Evolutionary conservation across 2,329 filamentous ascomycete genomes (phyloP), one percentile per base, ranked within the genome.

Genomic region (Cytospora paraplurivora): DNA sequence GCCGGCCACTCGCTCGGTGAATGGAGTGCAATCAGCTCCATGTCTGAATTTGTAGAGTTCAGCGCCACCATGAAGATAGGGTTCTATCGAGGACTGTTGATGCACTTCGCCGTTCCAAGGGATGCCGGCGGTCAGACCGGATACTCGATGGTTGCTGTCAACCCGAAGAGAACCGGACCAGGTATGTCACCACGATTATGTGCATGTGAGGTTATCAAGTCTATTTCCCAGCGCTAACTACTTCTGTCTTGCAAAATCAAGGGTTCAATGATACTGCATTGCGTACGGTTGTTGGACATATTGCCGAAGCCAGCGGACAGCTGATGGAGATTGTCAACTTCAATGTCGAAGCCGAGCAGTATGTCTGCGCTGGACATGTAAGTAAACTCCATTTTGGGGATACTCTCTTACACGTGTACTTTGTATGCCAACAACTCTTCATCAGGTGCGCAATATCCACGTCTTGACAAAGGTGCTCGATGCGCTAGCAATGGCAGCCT

Each of bases 401-500:
- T 27, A 27, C 27, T 4, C 27, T 27, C 27, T 27, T 4, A 27
- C 27, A 27, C 27, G 4, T 27, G 27, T 27, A 27, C 27, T 27
- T 27, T 27, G 27, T 27, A 27, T 27, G 4, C 27, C 27, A 27
- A 27, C 27, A 4, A 27, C 27, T 27, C 27, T 27, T 4, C 27
- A 27, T 4, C 27, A 27, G 27, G 27, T 27, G 27, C 27, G 27
- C 27, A 27, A 27, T 4, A 27, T 27, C 4, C 27, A 27, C 27
- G 27, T 27, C 27, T 75, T 32, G 71, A 73, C 82, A 44, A 56
- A 51, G 33, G 33, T n/a, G 3, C 12, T 37, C 19, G 37, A 32
- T 97, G 92, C 78, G 35, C 85, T 99, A 74, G 98, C 98, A 84
- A 86, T 89, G 67, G 92, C 97, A 78, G 95, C 97, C 82, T 93